These are phyloP conservation scores for Cladosporium sp. DNA, from an alignment of 2,329 filamentous ascomycete species.

Conservation along the genomic window DNA sequence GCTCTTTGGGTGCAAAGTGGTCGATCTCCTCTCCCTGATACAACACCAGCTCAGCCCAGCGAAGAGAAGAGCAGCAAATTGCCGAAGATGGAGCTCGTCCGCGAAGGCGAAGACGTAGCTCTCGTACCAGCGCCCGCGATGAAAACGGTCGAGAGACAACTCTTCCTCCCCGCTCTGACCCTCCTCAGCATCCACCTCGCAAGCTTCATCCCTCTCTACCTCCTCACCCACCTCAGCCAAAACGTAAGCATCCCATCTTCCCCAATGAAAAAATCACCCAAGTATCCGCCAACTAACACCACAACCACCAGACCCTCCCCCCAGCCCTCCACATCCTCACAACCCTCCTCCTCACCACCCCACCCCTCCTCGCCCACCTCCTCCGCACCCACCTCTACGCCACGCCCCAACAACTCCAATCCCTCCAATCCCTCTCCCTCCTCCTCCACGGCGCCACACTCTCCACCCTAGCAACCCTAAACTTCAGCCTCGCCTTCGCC, in stretches of 20 bases:
- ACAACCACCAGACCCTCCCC: slow-evolving; percentile 11
- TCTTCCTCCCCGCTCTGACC: slow-evolving; percentile 68
- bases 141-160: slow-evolving; percentile 53
- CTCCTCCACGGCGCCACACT: slow-evolving; percentile 87
- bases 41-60: slow-evolving; percentile 29
- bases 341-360: slow-evolving; percentile 36
- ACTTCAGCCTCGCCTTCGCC: slow-evolving; percentile 86
- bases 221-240: slow-evolving; percentile 72
- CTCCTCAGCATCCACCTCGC: slow-evolving; percentile 70
- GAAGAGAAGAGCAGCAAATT: slow-evolving; percentile 28
- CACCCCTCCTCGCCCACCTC: slow-evolving; percentile 21
- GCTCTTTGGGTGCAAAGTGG: slow-evolving; percentile 91
- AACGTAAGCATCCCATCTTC: slow-evolving; percentile 50
- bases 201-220: slow-evolving; percentile 73
- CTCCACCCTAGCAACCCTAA: slow-evolving; percentile 86
- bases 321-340: slow-evolving; percentile 45
- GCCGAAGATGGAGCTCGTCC: slow-evolving; percentile 32
- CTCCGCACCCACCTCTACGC: slow-evolving; percentile 15
- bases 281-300: background rate
- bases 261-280: slow-evolving; percentile 21
- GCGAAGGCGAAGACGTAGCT: slow-evolving; percentile 32
- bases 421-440: slow-evolving; percentile 89
- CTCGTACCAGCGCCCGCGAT: slow-evolving; percentile 37
- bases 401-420: slow-evolving; percentile 60
- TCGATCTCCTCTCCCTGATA: slow-evolving; percentile 20